These are phyloP conservation scores for Phytophthora brassicae DNA, from an alignment of 352 stramenopile species.

Conservation along the genomic window DNA sequence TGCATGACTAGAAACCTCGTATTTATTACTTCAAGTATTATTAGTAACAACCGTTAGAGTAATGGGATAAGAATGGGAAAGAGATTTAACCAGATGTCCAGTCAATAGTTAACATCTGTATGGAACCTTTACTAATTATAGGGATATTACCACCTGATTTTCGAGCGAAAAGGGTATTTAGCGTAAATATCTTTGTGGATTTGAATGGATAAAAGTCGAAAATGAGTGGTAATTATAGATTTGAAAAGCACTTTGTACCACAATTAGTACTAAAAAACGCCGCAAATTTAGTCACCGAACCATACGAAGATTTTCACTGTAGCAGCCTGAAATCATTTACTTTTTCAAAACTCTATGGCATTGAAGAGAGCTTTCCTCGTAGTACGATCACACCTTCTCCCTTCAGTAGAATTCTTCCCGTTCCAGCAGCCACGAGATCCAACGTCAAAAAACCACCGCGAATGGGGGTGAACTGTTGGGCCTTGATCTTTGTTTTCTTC, in stretches of 20 bases:
- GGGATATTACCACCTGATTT: too few relatives aligned
- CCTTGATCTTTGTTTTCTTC: constrained; percentile 42
- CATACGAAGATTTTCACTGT: too few relatives aligned
- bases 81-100: not conserved
- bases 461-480: constrained; percentile 45
- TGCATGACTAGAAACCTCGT: not conserved
- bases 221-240: too few relatives aligned
- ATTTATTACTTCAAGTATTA: too few relatives aligned
- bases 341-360: too few relatives aligned
- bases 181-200: not conserved
- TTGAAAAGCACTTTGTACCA: too few relatives aligned
- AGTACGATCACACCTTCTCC: constrained; percentile 36
- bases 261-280: too few relatives aligned
- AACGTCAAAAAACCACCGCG: constrained; percentile 48
- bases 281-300: too few relatives aligned
- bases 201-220: too few relatives aligned
- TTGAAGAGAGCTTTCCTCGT: constrained; percentile 18
- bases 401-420: constrained; percentile 48
- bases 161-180: too few relatives aligned
- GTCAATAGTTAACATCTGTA: not conserved
- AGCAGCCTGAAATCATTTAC: too few relatives aligned
- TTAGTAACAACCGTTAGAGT: too few relatives aligned
- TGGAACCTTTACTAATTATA: not conserved
- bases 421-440: constrained; percentile 32
- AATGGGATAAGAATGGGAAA: not conserved